phyloP scores from a whole-genome alignment of 1,284 basidiomycete species.

The Moniliella sp. region DNA sequence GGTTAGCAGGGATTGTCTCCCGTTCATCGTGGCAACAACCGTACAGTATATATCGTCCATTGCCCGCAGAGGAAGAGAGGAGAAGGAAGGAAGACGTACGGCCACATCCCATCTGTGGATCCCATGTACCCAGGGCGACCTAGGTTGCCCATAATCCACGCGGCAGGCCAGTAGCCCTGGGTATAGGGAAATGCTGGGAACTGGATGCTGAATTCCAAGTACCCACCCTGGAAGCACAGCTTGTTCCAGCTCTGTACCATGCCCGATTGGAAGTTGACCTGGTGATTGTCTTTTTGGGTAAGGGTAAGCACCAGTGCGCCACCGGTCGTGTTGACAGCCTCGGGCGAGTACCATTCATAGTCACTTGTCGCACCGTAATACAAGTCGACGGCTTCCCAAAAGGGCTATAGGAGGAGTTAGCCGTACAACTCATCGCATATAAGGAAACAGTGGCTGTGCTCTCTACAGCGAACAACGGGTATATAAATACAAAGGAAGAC shows the following conservation, averaged over 20 bases:
- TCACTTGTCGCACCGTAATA: slow-evolving; percentile 31
- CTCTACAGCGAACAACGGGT: slow-evolving; percentile 7
- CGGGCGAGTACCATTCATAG: slow-evolving; percentile 34
- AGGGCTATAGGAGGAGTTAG: no score
- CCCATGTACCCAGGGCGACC: slow-evolving; percentile 21
- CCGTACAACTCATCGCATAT: no score
- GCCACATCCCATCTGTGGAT: slow-evolving; percentile 30
- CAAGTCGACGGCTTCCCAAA: slow-evolving; percentile 27
- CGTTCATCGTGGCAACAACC: no score
- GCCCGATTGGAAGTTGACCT: slow-evolving; percentile 28
- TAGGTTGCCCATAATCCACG: slow-evolving; percentile 13
- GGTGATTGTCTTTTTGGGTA: slow-evolving; percentile 13
- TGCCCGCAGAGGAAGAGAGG: no score
- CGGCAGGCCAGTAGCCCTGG: slow-evolving; percentile 39
- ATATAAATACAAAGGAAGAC: slow-evolving; percentile 6
- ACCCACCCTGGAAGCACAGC: slow-evolving; percentile 32
- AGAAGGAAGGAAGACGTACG: no score
- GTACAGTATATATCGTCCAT: no score
- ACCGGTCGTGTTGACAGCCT: slow-evolving; percentile 21
- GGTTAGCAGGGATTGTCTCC: slow-evolving; percentile 27
- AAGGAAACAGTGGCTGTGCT: no score
- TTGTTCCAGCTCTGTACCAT: slow-evolving; percentile 34
- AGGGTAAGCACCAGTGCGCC: slow-evolving; percentile 18
- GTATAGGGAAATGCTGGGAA: slow-evolving; percentile 19
- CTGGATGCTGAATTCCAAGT: slow-evolving; percentile 20